Evolutionary conservation across 805 yeast species (phyloP), one percentile per base, ranked within the genome.

Genomic region (Candida hispaniensis): DNA sequence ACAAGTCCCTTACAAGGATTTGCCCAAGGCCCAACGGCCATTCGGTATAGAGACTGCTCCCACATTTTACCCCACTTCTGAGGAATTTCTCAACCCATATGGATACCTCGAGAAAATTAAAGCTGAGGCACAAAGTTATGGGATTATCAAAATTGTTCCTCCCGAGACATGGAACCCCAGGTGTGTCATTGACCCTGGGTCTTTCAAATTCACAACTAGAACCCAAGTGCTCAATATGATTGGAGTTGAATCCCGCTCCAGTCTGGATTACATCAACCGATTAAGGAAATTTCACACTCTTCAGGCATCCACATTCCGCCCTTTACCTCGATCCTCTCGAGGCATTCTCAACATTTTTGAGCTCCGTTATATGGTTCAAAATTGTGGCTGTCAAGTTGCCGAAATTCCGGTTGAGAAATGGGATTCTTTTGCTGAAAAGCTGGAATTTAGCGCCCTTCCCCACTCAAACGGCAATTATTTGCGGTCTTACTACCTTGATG

Each of bases 61-160:
- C 2, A 61, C 69, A 0, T 57, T 74, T 9, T 54, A 56, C 29
- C 79, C 86, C 2, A 58, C 74, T 1, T 58, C 56, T 12, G 63
- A 62, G 15, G 75, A 79, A 46, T 70, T 75, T 41, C 48, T 54
- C 7, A 75, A 78, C 50, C 93, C 94, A 1, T 68, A 77, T 13
- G 54, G 52, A n/a, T 78, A 74, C 44, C 59, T 81, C 11, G 76
- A 79, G 14, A 61, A 69, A 9, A 54, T 72, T 1, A 52, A 57
- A 8, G 60, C 64, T 0, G 47, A 64, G 7, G 94, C 91, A 2
- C 55, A 51, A 18, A 51, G 58, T 17, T 72, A 66, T 51, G 95
- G 95, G 0, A 85, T 91, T 48, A 56, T 83, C 26, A 86, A 85
- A 49, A 51, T 86, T 2, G 60, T 69, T 5, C 76, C 93, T 4